A percentile compares a stretch with the other conserved stretches of the same genome.
phyloP scores from a whole-genome alignment of 2,329 filamentous ascomycete species.

The Gnomoniopsis smithogilvyi region DNA sequence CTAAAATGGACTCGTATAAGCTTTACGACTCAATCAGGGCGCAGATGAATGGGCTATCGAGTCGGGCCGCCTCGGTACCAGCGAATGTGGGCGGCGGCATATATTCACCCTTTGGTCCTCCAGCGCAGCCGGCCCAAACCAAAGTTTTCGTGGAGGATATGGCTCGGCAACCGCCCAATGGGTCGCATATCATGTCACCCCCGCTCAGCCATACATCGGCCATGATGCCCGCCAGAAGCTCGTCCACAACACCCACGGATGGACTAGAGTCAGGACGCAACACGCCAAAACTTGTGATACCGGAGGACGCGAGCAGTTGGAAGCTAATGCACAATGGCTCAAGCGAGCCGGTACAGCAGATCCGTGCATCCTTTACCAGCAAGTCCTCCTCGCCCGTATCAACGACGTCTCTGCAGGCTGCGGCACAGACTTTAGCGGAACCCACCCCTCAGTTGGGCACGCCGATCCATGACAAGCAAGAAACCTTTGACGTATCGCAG shows the following conservation, averaged over 20 bases:
- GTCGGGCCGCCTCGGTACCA: constrained; percentile 9
- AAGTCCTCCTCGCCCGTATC: not conserved
- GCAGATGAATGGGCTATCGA: constrained; percentile 6
- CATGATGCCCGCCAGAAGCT: constrained; percentile 9
- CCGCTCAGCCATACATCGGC: constrained; percentile 7
- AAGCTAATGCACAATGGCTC: constrained; percentile 1
- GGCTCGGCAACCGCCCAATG: not conserved
- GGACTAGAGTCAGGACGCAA: not conserved
- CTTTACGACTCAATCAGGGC: constrained; percentile 12
- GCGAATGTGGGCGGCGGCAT: not conserved
- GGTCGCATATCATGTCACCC: constrained; percentile 5
- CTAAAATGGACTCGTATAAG: constrained; percentile 8
- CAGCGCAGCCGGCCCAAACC: not conserved
- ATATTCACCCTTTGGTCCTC: not conserved
- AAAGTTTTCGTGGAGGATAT: not conserved
- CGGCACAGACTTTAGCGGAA: not conserved
- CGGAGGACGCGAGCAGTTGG: not conserved
- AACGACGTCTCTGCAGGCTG: not conserved
- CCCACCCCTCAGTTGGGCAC: constrained; percentile 1
- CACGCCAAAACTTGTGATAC: constrained; percentile 11
- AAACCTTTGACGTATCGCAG: constrained; percentile 11
- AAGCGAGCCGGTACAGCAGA: not conserved
- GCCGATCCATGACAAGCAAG: constrained; percentile 1
- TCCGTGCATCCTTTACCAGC: not conserved
- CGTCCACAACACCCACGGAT: constrained; percentile 14